These are phyloP conservation scores for Xylaria hypoxylon DNA, from an alignment of 2,329 filamentous ascomycete species.

Conservation along the genomic window DNA sequence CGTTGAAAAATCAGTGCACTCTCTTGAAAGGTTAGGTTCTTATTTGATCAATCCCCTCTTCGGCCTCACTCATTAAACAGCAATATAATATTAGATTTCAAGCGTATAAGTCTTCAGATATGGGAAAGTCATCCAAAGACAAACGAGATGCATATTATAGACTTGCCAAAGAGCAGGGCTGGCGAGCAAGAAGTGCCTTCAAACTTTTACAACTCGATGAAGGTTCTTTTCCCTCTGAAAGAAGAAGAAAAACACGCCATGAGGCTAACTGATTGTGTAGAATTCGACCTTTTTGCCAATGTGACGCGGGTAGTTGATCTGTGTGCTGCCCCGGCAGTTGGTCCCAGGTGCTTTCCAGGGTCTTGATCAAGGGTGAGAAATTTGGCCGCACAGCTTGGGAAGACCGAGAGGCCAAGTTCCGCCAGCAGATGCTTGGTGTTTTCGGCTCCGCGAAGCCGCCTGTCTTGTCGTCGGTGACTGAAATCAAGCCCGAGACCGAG, in stretches of 20 bases:
- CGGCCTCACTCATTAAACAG: not conserved
- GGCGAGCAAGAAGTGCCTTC: constrained; percentile 95
- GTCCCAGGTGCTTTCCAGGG: constrained; percentile 95
- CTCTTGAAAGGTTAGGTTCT: not conserved
- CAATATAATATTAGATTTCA: constrained; percentile 7
- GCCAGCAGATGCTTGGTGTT: constrained; percentile 69
- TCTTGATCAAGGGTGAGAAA: constrained; percentile 92
- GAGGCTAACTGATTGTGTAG: constrained; percentile 54
- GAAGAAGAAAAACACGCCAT: constrained; percentile 10
- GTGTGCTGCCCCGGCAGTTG: constrained; percentile 97
- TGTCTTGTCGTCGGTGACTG: constrained; percentile 42
- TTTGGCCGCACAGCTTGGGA: constrained; percentile 90
- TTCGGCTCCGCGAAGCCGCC: constrained; percentile 53
- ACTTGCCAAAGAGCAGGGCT: constrained; percentile 98
- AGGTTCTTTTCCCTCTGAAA: constrained; percentile 56
- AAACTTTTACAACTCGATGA: constrained; percentile 96
- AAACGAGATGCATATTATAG: constrained; percentile 98
- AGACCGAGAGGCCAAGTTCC: constrained; percentile 78
- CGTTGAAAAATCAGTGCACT: constrained; percentile 31
- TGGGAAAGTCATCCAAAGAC: constrained; percentile 99
- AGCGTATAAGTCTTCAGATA: constrained; percentile 54
- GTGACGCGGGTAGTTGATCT: constrained; percentile 95
- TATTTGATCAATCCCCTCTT: constrained; percentile 25
- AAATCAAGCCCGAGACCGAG: constrained; percentile 37
- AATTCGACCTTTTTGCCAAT: constrained; percentile 92